Evolutionary conservation across 768 basidiomycete species (phyloP).

Genomic region (Leucosporidium yakuticum): DNA sequence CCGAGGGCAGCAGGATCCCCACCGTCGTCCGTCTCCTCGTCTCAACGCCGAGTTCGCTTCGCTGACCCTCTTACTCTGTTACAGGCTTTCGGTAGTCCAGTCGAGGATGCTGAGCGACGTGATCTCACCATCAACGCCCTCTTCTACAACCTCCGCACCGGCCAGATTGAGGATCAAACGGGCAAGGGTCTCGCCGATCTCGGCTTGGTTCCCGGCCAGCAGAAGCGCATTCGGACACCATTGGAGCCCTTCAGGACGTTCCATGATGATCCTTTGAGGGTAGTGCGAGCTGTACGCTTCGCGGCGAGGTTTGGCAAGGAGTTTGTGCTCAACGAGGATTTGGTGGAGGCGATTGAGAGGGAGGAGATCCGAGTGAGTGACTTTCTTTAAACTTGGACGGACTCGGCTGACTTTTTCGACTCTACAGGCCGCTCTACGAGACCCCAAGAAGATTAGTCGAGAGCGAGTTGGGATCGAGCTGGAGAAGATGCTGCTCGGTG

Average conservation of each 20-base stretch:
- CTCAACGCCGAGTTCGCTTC: not conserved
- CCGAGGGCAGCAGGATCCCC: conserved; percentile 79
- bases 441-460: conserved; percentile 72
- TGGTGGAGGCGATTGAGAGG: conserved; percentile 48
- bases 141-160: conserved; percentile 90
- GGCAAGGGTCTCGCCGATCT: conserved; percentile 81
- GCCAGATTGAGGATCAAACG: conserved; percentile 78
- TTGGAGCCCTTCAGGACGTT: conserved; percentile 82
- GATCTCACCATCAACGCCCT: conserved; percentile 93
- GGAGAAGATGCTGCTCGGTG: conserved; percentile 88
- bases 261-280: conserved; percentile 83
- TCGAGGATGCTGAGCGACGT: conserved; percentile 81
- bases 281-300: conserved; percentile 85
- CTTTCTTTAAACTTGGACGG: not conserved
- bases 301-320: conserved; percentile 69
- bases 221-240: conserved; percentile 66
- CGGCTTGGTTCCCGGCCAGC: conserved; percentile 51
- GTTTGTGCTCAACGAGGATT: conserved; percentile 65
- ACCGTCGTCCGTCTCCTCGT: conserved; percentile 59
- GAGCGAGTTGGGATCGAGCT: conserved; percentile 90
- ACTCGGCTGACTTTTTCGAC: not conserved
- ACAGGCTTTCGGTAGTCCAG: conserved; percentile 83
- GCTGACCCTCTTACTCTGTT: not conserved
- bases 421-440: conserved; percentile 37
- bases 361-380: conserved; percentile 33